Evolutionary conservation across 1,284 basidiomycete genomes (phyloP).

Genomic region (Phellopilus nigrolimitatus): DNA sequence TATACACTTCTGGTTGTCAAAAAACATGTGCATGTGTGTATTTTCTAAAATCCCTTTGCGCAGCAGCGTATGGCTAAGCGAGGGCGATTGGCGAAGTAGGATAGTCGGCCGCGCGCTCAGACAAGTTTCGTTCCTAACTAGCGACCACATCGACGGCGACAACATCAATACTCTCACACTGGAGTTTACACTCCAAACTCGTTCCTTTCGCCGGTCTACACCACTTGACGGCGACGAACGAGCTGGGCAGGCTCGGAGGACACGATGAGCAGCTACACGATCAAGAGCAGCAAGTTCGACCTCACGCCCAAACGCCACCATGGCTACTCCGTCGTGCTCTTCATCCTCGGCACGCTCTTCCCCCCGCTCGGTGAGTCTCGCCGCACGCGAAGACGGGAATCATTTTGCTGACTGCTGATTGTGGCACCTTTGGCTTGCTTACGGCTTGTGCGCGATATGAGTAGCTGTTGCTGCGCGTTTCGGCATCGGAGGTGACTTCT

Average conservation of each 20-base stretch:
- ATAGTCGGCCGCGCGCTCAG: too few relatives aligned
- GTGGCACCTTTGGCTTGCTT: constrained; percentile 3
- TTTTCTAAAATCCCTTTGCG: too few relatives aligned
- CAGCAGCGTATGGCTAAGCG: too few relatives aligned
- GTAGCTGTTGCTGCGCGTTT: constrained; percentile 92
- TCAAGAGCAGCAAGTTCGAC: constrained; percentile 46
- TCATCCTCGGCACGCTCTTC: constrained; percentile 78
- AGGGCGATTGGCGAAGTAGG: too few relatives aligned
- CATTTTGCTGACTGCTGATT: constrained; percentile 3
- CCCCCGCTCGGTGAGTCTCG: constrained; percentile 74
- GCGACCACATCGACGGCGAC: background rate
- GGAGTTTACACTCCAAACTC: background rate
- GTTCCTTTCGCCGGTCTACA: too few relatives aligned
- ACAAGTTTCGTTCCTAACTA: background rate
- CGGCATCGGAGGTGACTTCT: constrained; percentile 90
- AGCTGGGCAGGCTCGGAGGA: background rate
- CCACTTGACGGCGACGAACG: too few relatives aligned
- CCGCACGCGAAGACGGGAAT: too few relatives aligned
- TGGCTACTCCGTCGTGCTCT: constrained; percentile 79
- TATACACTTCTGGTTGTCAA: too few relatives aligned
- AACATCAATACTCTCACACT: background rate
- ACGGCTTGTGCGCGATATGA: constrained; percentile 10
- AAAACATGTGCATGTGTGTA: too few relatives aligned
- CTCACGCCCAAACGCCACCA: constrained; percentile 73
- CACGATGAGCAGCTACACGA: background rate